A percentile compares a stretch with the other conserved stretches of the same genome.
These are phyloP conservation scores for Talaromyces atroroseus DNA, from an alignment of 2,329 filamentous ascomycete species.

Conservation along the genomic window DNA sequence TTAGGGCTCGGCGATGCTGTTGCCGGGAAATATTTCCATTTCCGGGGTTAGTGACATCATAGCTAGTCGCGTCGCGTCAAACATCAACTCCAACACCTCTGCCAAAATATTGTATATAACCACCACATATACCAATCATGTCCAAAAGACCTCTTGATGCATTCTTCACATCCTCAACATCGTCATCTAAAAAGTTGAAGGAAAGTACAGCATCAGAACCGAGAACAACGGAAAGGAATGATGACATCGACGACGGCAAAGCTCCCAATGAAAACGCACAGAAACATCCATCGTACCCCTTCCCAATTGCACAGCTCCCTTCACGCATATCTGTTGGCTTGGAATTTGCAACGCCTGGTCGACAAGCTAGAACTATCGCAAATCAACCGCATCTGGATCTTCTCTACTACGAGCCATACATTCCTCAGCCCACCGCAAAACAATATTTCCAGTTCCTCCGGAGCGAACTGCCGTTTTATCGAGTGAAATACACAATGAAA, in stretches of 20 bases:
- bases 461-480: slow-evolving; percentile 67
- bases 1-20: too few relatives aligned
- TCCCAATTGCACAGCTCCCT: slow-evolving; percentile 47
- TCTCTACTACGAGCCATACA: slow-evolving; percentile 69
- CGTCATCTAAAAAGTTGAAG: slow-evolving; percentile 30
- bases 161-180: slow-evolving; percentile 55
- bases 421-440: slow-evolving; percentile 52
- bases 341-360: slow-evolving; percentile 40
- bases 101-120: background rate
- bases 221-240: background rate
- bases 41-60: background rate
- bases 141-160: slow-evolving; percentile 61
- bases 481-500: slow-evolving; percentile 67
- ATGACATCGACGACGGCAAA: background rate
- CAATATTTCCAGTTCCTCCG: slow-evolving; percentile 67
- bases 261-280: slow-evolving; percentile 21
- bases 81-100: background rate
- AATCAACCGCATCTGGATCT: slow-evolving; percentile 67
- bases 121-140: slow-evolving; percentile 18
- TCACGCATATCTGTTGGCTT: slow-evolving; percentile 26
- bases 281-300: slow-evolving; percentile 49
- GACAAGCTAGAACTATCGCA: slow-evolving; percentile 53
- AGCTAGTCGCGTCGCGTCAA: background rate
- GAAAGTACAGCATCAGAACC: slow-evolving; percentile 15
- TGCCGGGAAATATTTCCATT: background rate